Conservation (phyloP, 1,284 basidiomycete species). For the Mycena sp. region DNA sequence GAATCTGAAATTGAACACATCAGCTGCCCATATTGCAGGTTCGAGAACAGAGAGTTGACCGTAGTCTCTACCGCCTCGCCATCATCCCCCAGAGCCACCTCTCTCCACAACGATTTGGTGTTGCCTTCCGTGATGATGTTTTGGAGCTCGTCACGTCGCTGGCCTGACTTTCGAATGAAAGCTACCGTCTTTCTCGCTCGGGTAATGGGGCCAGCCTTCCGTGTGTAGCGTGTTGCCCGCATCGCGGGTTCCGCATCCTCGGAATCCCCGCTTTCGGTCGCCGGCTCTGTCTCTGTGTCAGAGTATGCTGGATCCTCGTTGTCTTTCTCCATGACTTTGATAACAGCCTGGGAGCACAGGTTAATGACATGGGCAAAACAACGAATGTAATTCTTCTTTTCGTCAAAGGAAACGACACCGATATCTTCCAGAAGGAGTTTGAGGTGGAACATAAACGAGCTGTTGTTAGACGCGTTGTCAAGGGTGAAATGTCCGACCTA, state of each 20-base stretch:
- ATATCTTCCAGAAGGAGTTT: too few species aligned
- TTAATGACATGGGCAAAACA: conserved; percentile 16
- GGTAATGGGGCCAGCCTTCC: conserved; percentile 10
- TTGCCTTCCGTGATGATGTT: conserved; percentile 24
- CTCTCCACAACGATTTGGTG: conserved; percentile 14
- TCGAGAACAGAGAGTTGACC: conserved; percentile 4
- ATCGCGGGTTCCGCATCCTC: background rate
- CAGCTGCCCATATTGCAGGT: conserved; percentile 4
- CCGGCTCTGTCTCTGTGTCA: conserved; percentile 5
- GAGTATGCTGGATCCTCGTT: background rate
- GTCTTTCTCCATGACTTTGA: conserved; percentile 11
- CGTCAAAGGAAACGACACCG: conserved; percentile 6
- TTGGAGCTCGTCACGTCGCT: conserved; percentile 21
- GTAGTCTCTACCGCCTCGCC: conserved; percentile 2
- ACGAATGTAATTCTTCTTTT: background rate
- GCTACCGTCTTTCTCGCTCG: conserved; percentile 12
- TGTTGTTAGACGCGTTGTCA: conserved; percentile 33
- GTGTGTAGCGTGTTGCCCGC: background rate
- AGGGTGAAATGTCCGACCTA: conserved; percentile 30
- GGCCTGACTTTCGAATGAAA: conserved; percentile 23
- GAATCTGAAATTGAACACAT: background rate
- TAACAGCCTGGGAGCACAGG: conserved; percentile 10
- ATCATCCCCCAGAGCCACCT: conserved; percentile 1
- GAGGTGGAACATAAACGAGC: conserved; percentile 19
- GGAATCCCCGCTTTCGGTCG: background rate